phyloP scores from a whole-genome alignment of 2,329 filamentous ascomycete genomes.

The Huntiella decipiens region DNA sequence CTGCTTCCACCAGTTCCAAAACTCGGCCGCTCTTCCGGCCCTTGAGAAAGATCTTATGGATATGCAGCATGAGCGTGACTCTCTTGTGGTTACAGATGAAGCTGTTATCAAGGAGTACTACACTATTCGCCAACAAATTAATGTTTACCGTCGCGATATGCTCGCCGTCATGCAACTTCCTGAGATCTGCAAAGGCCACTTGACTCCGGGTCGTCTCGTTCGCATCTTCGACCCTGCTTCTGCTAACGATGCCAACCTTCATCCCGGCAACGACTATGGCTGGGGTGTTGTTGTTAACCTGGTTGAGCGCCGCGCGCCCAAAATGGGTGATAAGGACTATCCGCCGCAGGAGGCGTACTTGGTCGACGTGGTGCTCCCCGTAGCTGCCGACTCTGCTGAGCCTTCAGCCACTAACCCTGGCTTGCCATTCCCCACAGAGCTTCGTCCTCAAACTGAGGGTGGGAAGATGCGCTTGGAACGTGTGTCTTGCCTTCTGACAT shows the following conservation, averaged over 20 bases:
- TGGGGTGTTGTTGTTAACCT: constrained; percentile 82
- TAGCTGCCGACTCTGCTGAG: constrained; percentile 27
- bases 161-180: constrained; percentile 81
- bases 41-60: constrained; percentile 69
- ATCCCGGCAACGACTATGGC: constrained; percentile 47
- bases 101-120: constrained; percentile 85
- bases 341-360: constrained; percentile 60
- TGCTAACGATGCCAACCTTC: constrained; percentile 24
- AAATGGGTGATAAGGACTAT: constrained; percentile 48
- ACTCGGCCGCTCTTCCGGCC: constrained; percentile 65
- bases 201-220: constrained; percentile 75
- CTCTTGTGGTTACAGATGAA: constrained; percentile 68
- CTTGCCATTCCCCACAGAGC: constrained; percentile 35
- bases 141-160: constrained; percentile 74
- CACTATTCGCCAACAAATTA: constrained; percentile 67
- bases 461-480: constrained; percentile 58
- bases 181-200: constrained; percentile 63
- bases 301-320: constrained; percentile 43
- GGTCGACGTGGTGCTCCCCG: constrained; percentile 59
- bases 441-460: constrained; percentile 42
- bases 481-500: constrained; percentile 71
- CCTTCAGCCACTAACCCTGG: constrained; percentile 22
- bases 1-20: constrained; percentile 98
- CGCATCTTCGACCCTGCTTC: constrained; percentile 51
- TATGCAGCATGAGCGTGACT: constrained; percentile 55